phyloP scores from a whole-genome alignment of 495 filamentous ascomycete genomes.

The Lasiosphaeriaceae sp. region DNA sequence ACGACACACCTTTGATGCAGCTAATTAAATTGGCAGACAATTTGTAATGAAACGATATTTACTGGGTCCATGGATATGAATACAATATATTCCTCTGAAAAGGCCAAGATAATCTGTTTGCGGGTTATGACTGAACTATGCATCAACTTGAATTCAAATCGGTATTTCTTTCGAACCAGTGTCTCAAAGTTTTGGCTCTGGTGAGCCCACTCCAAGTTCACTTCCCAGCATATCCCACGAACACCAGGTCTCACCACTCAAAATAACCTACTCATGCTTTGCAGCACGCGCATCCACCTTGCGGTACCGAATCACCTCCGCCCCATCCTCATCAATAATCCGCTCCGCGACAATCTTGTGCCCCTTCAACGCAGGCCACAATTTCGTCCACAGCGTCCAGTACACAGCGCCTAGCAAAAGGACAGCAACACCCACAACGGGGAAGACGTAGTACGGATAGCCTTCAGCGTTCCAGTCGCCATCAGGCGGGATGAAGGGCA shows the following conservation, averaged over 20 bases:
- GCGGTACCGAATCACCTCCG: slow-evolving; percentile 39
- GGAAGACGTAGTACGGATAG: slow-evolving; percentile 53
- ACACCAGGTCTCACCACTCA: neutral
- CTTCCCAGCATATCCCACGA: too few relatives aligned
- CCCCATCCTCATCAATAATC: slow-evolving; percentile 40
- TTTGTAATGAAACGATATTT: too few relatives aligned
- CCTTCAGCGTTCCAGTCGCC: slow-evolving; percentile 45
- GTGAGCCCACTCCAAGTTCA: too few relatives aligned
- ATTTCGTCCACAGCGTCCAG: slow-evolving; percentile 47
- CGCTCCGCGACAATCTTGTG: slow-evolving; percentile 43
- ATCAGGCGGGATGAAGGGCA: slow-evolving; percentile 49
- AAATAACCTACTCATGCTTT: neutral
- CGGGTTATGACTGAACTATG: too few relatives aligned
- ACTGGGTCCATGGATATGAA: too few relatives aligned
- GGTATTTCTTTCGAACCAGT: too few relatives aligned
- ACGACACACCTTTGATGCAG: too few relatives aligned
- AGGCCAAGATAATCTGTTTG: too few relatives aligned
- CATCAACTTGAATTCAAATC: too few relatives aligned
- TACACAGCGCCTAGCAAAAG: slow-evolving; percentile 46
- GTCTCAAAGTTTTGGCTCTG: too few relatives aligned
- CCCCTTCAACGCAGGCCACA: slow-evolving; percentile 43
- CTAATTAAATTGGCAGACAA: too few relatives aligned
- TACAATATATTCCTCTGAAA: too few relatives aligned
- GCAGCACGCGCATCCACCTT: slow-evolving; percentile 13
- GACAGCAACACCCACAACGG: slow-evolving; percentile 47